A percentile compares a stretch with the other conserved stretches of the same genome.
Conservation (phyloP, 164 flowering plant genomes). For the Hamamelis virginiana region DNA sequence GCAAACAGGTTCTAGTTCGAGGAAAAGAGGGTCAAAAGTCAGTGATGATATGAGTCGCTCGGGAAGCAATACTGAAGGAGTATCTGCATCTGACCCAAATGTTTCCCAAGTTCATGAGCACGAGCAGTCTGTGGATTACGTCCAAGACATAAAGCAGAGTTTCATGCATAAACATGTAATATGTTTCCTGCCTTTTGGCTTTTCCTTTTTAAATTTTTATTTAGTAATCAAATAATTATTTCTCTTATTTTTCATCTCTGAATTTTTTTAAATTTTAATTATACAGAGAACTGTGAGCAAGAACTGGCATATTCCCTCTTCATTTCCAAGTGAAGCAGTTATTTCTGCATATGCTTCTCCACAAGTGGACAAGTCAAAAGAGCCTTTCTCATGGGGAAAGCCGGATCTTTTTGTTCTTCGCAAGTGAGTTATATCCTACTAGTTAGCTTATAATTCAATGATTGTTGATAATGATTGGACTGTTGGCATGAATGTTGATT, state of each 20-base stretch:
- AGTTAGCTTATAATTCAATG: neutral
- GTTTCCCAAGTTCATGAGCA: slow-evolving; percentile 18
- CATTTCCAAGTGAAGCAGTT: slow-evolving; percentile 87
- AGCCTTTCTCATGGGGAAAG: slow-evolving; percentile 89
- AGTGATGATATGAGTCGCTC: slow-evolving; percentile 19
- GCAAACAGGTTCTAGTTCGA: slow-evolving; percentile 34
- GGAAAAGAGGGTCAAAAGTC: slow-evolving; percentile 45
- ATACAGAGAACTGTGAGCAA: slow-evolving; percentile 94
- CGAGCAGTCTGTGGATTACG: slow-evolving; percentile 30
- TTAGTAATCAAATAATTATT: neutral
- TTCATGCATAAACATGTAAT: slow-evolving; percentile 94
- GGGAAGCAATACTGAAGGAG: slow-evolving; percentile 15
- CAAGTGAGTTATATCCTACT: slow-evolving; percentile 53
- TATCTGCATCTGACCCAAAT: slow-evolving; percentile 18
- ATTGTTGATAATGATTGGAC: neutral
- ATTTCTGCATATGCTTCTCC: slow-evolving; percentile 75
- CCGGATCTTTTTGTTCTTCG: slow-evolving; percentile 84
- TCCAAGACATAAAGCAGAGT: slow-evolving; percentile 38
- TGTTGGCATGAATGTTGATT: neutral
- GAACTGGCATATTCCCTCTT: slow-evolving; percentile 92
- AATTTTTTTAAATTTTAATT: neutral
- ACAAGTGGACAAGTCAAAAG: slow-evolving; percentile 89
- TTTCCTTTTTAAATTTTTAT: neutral
- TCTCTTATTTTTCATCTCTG: neutral
- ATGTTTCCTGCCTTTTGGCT: neutral